phyloP scores from a whole-genome alignment of 2,329 filamentous ascomycete species.

The Calonectria montana region DNA sequence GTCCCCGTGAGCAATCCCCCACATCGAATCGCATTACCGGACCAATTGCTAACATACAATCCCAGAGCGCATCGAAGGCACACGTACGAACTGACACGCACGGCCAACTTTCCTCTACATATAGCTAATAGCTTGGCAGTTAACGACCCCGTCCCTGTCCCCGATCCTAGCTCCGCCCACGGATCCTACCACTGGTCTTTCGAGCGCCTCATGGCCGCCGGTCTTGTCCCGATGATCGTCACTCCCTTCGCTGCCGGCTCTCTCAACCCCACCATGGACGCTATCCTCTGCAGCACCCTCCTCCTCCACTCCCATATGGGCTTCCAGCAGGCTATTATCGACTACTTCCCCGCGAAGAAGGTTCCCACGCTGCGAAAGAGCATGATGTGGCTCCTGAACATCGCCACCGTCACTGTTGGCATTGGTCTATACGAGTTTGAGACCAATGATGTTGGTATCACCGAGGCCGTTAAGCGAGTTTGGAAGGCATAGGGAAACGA shows the following conservation, averaged over 20 bases:
- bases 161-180: conserved; percentile 78
- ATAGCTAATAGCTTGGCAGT: conserved; percentile 59
- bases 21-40: neutral
- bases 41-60: conserved; percentile 55
- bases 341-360: conserved; percentile 84
- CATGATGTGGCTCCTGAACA: conserved; percentile 83
- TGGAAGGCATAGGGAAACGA: conserved; percentile 78
- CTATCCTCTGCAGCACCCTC: conserved; percentile 82
- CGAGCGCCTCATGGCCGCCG: conserved; percentile 85
- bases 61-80: conserved; percentile 79
- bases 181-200: conserved; percentile 99
- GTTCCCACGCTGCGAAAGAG: conserved; percentile 74
- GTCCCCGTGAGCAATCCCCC: conserved; percentile 77
- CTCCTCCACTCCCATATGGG: conserved; percentile 96
- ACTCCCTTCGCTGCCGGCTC: conserved; percentile 93
- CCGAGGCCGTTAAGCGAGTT: conserved; percentile 86
- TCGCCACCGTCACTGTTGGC: conserved; percentile 82
- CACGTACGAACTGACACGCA: conserved; percentile 64
- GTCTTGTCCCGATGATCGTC: conserved; percentile 86
- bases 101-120: conserved; percentile 31
- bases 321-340: conserved; percentile 89
- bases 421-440: conserved; percentile 98
- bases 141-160: conserved; percentile 87
- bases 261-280: conserved; percentile 89
- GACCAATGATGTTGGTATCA: conserved; percentile 96